These are phyloP conservation scores for Naematelia encephala DNA, from an alignment of 768 basidiomycete species.

Conservation along the genomic window DNA sequence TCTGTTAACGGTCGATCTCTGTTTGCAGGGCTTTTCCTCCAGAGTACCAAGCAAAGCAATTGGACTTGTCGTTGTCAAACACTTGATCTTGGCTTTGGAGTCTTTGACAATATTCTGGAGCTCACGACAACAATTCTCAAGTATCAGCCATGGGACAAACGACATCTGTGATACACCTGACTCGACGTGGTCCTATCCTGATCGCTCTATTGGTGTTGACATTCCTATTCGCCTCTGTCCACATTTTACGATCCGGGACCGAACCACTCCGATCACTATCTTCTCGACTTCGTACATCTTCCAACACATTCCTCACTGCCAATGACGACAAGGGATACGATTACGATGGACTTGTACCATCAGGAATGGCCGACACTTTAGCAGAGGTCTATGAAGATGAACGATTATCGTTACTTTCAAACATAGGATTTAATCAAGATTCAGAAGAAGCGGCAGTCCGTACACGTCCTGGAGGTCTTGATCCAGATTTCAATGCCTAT, in stretches of 20 bases:
- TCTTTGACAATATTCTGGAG: no score
- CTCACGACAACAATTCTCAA: neutral
- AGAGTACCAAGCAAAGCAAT: no score
- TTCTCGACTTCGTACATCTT: neutral
- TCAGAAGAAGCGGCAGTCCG: neutral
- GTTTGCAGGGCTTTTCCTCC: no score
- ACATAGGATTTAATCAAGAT: neutral
- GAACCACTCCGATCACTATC: neutral
- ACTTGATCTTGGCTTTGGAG: no score
- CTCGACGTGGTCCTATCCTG: neutral
- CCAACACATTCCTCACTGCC: neutral
- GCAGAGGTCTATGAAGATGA: conserved; percentile 11
- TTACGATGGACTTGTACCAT: neutral
- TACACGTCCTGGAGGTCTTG: conserved; percentile 1
- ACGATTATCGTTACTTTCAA: conserved; percentile 4
- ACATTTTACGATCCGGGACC: neutral
- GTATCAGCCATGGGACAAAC: neutral
- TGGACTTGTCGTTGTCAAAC: no score
- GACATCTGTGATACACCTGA: neutral
- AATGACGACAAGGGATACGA: neutral
- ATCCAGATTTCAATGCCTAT: conserved; percentile 8
- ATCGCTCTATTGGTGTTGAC: neutral
- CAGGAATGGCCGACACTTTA: neutral
- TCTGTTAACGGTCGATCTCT: no score
- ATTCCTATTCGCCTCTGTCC: neutral